Base-by-base conservation (phyloP, 2,329 filamentous ascomycete species). In the Neofusicoccum sp. region DNA sequence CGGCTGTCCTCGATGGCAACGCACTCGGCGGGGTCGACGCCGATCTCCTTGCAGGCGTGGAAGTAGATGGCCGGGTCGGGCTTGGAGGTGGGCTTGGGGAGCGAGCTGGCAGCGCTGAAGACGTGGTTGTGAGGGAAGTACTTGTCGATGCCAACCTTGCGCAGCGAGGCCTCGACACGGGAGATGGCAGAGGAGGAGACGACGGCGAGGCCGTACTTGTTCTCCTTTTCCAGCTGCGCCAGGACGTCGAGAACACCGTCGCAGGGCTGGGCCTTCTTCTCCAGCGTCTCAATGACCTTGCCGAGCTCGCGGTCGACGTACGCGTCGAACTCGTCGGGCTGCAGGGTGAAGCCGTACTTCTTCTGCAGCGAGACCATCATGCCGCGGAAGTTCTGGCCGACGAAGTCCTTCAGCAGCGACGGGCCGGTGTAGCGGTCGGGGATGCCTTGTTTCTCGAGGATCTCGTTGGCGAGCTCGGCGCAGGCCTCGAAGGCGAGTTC, bases 311-410 rank as follows among this genome's bases (percentile, higher is more conserved):
- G 82, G 68, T 79, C 82, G 64, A 96, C 90, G 73, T 91, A 96
- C 41, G 72, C 74, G 68, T 95, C 87, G 61, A 92, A 77, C 71
- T 96, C 89, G 2, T 85, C 86, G 20, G 82, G 75, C 28, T 76
- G 68, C 77, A 96, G 84, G 58, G 82, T 78, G 77, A 96, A 93
- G 76, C 82, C 81, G 81, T 90, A 87, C 76, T 89, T 88, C 75
- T 86, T 79, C 76, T 92, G 87, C 63, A 96, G 85, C 63, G 85
- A 86, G 62, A 80, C 76, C 78, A 96, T 87, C 90, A 96, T 96
- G 77, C 91, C 90, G 67, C 91, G 90, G 84, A 96, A 96, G 84
- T 96, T 96, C 75, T 95, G 89, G 69, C 93, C 92, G 68, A 96
- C 91, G 70, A 96, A 96, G 78, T 96, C 90, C 68, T 82, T 80